Percentiles rank a stretch among this genome's conserved stretches.
These are phyloP conservation scores for Anthracocystis walkeri DNA, from an alignment of 1,284 basidiomycete species.

Conservation along the genomic window DNA sequence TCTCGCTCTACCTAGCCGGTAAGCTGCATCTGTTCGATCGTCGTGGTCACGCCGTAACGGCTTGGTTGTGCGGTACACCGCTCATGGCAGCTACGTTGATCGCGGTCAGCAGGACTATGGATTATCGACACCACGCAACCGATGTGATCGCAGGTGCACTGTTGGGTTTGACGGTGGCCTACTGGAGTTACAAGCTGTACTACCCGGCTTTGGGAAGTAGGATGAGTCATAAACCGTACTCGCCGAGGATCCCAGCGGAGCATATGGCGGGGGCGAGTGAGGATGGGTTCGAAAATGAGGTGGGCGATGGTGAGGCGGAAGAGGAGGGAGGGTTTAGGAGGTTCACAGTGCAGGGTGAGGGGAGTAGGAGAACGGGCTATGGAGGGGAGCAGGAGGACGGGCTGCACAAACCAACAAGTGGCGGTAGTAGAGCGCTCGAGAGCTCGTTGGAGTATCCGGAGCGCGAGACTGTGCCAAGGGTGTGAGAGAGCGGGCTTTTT, in stretches of 20 bases:
- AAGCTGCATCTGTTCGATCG: slow-evolving; percentile 91
- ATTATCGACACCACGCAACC: slow-evolving; percentile 71
- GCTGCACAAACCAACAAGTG: slow-evolving; percentile 2
- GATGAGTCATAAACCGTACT: slow-evolving; percentile 56
- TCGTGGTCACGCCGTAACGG: slow-evolving; percentile 83
- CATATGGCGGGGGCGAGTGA: slow-evolving; percentile 15
- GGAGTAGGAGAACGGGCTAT: not conserved
- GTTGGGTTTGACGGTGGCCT: slow-evolving; percentile 80
- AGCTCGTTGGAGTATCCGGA: slow-evolving; percentile 37
- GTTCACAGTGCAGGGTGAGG: slow-evolving; percentile 6
- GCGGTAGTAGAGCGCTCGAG: not conserved
- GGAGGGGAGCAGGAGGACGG: slow-evolving; percentile 8
- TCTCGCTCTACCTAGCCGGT: slow-evolving; percentile 79
- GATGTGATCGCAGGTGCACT: slow-evolving; percentile 83
- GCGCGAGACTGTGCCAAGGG: slow-evolving; percentile 32
- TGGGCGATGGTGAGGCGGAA: not conserved
- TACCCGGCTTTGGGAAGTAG: slow-evolving; percentile 47
- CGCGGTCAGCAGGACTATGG: slow-evolving; percentile 75
- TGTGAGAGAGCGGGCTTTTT: slow-evolving; percentile 6
- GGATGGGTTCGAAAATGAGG: not conserved
- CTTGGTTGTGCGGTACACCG: slow-evolving; percentile 84
- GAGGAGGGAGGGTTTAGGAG: slow-evolving; percentile 7
- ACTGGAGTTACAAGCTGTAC: slow-evolving; percentile 68
- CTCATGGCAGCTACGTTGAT: slow-evolving; percentile 84
- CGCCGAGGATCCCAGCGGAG: slow-evolving; percentile 46